Base-by-base conservation (phyloP, 2,329 filamentous ascomycete genomes). In the Colletotrichum eleusines region DNA sequence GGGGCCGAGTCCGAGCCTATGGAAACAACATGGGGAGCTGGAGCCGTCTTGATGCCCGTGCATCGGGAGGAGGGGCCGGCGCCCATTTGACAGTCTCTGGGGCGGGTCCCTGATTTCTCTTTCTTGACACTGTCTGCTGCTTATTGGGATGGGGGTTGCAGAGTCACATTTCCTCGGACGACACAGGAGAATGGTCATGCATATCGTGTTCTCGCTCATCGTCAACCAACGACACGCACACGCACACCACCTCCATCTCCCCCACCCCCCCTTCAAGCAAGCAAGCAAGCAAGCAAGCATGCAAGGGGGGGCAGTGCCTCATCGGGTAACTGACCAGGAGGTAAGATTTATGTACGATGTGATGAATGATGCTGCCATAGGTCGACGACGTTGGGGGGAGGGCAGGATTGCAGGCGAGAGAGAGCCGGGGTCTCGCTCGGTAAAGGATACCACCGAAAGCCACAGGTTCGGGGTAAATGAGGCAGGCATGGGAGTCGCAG, bases 41-140 rank as follows among this genome's bases (percentile, higher is more conserved):
- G 51, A 71, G 57, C 68, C 63, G 68, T 44, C 16, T 26, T 53
- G 50, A 16, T 53, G 57, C 44, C 68, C 68, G 63, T 71, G 68
- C 63, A 31, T 44, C 68, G 63, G 68, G 68, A 71, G 68, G 64
- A 71, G 68, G 63, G 64, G 68, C 68, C 68, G 68, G 42, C 50
- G 57, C 50, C 51, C 42, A 51, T 62, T 58, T 53, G 51, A 62
- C 68, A 40, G 35, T 46, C 44, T 51, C 48, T 59, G 58, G 63
- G 57, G n/a, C n/a, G n/a, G 31, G 31, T 51, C 35, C 55, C 31
- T 63, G 55, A 61, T 70, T 50, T 14, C 50, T 20, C 23, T 28
- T 42, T 53, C 18, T 42, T 33, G 9, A 51, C 48, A 44, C 61
- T 63, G 61, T 54, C 50, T 33, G 18, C 50, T 26, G 11, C 40